phyloP scores from a whole-genome alignment of 2,329 filamentous ascomycete genomes.

The Lasiodiplodia sp. region DNA sequence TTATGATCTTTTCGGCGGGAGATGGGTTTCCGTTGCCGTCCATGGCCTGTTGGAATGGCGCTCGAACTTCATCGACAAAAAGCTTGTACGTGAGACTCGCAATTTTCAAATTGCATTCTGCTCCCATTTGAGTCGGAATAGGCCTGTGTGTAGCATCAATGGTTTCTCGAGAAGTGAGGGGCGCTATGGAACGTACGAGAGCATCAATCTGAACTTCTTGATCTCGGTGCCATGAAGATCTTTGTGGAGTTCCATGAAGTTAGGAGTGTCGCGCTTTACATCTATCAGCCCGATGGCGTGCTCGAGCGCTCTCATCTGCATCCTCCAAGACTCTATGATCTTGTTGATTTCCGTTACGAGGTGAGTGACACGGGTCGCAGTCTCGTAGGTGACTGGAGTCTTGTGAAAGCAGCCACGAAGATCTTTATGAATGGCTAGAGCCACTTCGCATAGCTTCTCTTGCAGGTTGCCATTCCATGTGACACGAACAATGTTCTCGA shows the following conservation, averaged over 20 bases:
- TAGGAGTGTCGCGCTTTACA: not conserved
- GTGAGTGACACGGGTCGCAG: not conserved
- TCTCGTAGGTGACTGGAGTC: not conserved
- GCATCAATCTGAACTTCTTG: slow-evolving; percentile 5
- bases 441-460: not conserved
- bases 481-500: not conserved
- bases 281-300: not conserved
- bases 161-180: no score
- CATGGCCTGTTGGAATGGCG: not conserved
- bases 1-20: not conserved
- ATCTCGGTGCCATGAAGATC: not conserved
- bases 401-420: slow-evolving; percentile 1
- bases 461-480: slow-evolving; percentile 3
- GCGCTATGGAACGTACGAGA: not conserved
- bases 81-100: not conserved
- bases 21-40: no score
- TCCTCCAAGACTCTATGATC: not conserved
- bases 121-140: slow-evolving; percentile 5
- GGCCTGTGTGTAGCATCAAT: slow-evolving; percentile 15
- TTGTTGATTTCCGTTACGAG: not conserved
- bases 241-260: not conserved
- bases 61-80: slow-evolving; percentile 1
- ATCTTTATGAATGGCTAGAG: not conserved
- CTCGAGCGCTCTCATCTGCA: not conserved
- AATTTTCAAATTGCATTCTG: slow-evolving; percentile 3